Evolutionary conservation across 495 filamentous ascomycete species (phyloP), one percentile per base, ranked within the genome.

Genomic region (Hapsidospora chrysogenum): DNA sequence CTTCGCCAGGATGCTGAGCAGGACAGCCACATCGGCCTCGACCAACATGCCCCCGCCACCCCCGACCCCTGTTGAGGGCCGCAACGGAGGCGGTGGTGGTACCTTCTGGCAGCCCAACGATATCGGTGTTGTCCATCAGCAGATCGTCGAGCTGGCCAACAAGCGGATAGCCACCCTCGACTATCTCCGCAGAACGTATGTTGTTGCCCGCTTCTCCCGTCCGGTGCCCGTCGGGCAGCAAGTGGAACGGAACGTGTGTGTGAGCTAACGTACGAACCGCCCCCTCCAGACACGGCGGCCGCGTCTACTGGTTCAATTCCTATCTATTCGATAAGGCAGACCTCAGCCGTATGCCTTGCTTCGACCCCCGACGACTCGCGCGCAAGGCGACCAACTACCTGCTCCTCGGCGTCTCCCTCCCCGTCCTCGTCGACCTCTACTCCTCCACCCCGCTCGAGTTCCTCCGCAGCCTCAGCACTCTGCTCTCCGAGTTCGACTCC

Each of bases 281-380:
- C 34, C 20, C 41, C 31, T 23, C 23, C 46, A 93, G 85, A 16
- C 81, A 94, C 44, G 84, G 92, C 59, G 87, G 92, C 32, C 78
- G 79, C 34, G 75, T 93, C 16, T 95, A 93, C 61, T 96, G 87
- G 85, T 94, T 94, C 56, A 94, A 94, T 57, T 92, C 89, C 0
- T 68, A 95, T 29, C 76, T 89, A 52, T 94, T 93, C 54, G 77
- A 81, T 40, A 84, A 83, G 43, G 53, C 72, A 17, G 84, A 94
- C 51, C 66, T 96, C 20, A 56, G 68, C 20, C 78, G 72, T 41
- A 73, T 93, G 52, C 77, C 92, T 19, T 92, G 85, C 53, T 85
- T 92, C 46, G 78, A 89, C 42, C 53, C 70, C 17, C 72, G 74
- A 43, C 87, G 85, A 48, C 74, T 94, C 20, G 76, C 78, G 39